These are phyloP conservation scores for Schizosaccharomyces osmophilus DNA, from an alignment of 805 yeast species.

Conservation along the genomic window DNA sequence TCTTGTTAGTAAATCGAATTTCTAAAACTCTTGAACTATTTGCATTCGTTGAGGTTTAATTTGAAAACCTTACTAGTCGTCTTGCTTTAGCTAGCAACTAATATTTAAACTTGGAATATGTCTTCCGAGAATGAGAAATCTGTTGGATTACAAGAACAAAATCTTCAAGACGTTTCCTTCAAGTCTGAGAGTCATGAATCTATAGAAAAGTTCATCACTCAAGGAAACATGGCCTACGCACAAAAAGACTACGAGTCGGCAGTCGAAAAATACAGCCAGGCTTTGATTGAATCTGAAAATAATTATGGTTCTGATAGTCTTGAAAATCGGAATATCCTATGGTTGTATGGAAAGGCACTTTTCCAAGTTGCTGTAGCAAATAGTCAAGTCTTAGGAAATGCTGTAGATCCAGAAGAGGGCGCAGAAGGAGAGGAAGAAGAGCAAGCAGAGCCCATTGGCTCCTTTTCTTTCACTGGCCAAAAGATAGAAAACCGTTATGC, in stretches of 20 bases:
- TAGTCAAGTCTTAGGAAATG: slow-evolving; percentile 52
- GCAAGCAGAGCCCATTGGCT: slow-evolving; percentile 3
- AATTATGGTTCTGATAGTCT: slow-evolving; percentile 20
- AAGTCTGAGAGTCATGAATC: background rate
- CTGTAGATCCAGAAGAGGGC: slow-evolving; percentile 8
- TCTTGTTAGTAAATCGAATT: too few species aligned
- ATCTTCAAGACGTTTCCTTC: background rate
- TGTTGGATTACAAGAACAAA: too few species aligned
- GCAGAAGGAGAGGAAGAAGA: slow-evolving; percentile 12
- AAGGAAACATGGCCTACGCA: background rate
- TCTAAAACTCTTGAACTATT: too few species aligned
- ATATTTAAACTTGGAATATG: too few species aligned
- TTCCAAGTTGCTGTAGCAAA: slow-evolving; percentile 53
- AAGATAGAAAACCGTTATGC: slow-evolving; percentile 9
- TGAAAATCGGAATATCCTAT: slow-evolving; percentile 50
- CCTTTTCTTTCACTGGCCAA: slow-evolving; percentile 2
- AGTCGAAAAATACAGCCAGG: background rate
- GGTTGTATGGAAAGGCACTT: slow-evolving; percentile 54
- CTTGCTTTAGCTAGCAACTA: too few species aligned
- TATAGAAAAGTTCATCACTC: background rate
- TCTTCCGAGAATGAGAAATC: too few species aligned
- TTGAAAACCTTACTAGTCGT: too few species aligned
- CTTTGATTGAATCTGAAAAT: slow-evolving; percentile 4
- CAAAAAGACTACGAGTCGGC: background rate
- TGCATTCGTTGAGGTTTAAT: too few species aligned